These are phyloP conservation scores for Parasarocladium wereldwijsianum DNA, from an alignment of 2,329 filamentous ascomycete species.

Conservation along the genomic window DNA sequence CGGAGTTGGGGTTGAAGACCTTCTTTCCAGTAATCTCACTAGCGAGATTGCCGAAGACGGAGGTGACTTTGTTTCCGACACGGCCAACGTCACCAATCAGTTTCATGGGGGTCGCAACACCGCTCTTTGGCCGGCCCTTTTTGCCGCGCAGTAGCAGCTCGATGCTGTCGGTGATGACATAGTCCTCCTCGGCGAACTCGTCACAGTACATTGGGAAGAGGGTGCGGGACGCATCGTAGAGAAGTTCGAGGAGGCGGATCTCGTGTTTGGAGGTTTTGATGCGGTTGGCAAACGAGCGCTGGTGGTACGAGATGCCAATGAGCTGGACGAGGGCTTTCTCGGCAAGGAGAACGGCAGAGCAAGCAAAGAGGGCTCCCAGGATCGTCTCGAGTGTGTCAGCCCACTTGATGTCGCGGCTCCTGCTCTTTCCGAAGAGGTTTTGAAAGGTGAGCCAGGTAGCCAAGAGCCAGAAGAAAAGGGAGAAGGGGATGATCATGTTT, in stretches of 20 bases:
- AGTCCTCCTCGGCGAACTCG: conserved; percentile 86
- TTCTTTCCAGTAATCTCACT: conserved; percentile 92
- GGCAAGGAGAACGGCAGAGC: conserved; percentile 54
- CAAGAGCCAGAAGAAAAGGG: conserved; percentile 54
- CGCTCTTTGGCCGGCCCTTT: conserved; percentile 31
- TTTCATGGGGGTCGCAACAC: conserved; percentile 61
- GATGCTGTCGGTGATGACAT: conserved; percentile 75
- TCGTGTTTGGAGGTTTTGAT: conserved; percentile 88
- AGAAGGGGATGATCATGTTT: conserved; percentile 50
- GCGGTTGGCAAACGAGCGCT: conserved; percentile 63
- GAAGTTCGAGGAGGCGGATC: conserved; percentile 62
- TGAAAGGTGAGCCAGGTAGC: conserved; percentile 48
- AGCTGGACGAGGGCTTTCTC: conserved; percentile 70
- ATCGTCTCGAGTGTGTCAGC: conserved; percentile 46
- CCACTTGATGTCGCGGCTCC: conserved; percentile 29
- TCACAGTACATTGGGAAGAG: conserved; percentile 86
- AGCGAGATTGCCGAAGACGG: conserved; percentile 78
- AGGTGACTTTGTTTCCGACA: conserved; percentile 85
- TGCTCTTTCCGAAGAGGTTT: conserved; percentile 27
- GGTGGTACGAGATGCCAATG: conserved; percentile 74
- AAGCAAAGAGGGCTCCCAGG: conserved; percentile 51
- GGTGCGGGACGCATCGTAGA: conserved; percentile 80
- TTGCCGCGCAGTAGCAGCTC: conserved; percentile 50
- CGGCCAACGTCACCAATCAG: conserved; percentile 66
- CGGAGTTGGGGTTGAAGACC: conserved; percentile 82